phyloP scores from a whole-genome alignment of 345 rosid genomes.

The Hypericum androsaemum region DNA sequence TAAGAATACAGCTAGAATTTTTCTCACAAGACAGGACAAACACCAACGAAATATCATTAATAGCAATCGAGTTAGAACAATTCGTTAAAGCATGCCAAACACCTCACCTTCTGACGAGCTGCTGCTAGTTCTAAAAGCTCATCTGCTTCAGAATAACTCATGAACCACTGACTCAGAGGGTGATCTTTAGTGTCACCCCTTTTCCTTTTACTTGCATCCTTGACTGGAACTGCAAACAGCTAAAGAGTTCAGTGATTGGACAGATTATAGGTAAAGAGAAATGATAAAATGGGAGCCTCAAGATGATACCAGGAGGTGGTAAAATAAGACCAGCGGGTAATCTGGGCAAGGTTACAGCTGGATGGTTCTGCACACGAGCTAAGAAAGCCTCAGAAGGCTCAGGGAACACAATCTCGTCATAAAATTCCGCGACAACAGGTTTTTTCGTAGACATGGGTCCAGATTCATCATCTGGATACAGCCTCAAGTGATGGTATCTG shows the following conservation, averaged over 20 bases:
- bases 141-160: slow-evolving; percentile 57
- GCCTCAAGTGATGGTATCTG: slow-evolving; percentile 61
- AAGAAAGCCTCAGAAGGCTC: slow-evolving; percentile 62
- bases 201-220: slow-evolving; percentile 21
- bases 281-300: background rate
- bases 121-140: slow-evolving; percentile 50
- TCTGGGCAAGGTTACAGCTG: slow-evolving; percentile 48
- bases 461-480: slow-evolving; percentile 62
- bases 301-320: slow-evolving; percentile 35
- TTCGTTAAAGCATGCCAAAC: slow-evolving; percentile 11
- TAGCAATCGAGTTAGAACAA: slow-evolving; percentile 33
- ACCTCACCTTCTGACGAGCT: slow-evolving; percentile 65
- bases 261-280: slow-evolving; percentile 7
- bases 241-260: background rate
- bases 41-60: too few relatives aligned
- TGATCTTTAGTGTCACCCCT: slow-evolving; percentile 54
- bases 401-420: slow-evolving; percentile 75
- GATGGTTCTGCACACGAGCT: slow-evolving; percentile 60
- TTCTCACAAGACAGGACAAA: too few relatives aligned
- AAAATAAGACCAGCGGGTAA: slow-evolving; percentile 43
- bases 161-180: slow-evolving; percentile 49
- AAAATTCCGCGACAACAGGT: slow-evolving; percentile 76
- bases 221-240: slow-evolving; percentile 27
- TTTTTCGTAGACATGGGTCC: slow-evolving; percentile 56
- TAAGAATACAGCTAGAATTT: background rate